A percentile compares a stretch with the other conserved stretches of the same genome.
Evolutionary conservation across 768 basidiomycete genomes (phyloP).

Genomic region (Boletus eberwhitei): DNA sequence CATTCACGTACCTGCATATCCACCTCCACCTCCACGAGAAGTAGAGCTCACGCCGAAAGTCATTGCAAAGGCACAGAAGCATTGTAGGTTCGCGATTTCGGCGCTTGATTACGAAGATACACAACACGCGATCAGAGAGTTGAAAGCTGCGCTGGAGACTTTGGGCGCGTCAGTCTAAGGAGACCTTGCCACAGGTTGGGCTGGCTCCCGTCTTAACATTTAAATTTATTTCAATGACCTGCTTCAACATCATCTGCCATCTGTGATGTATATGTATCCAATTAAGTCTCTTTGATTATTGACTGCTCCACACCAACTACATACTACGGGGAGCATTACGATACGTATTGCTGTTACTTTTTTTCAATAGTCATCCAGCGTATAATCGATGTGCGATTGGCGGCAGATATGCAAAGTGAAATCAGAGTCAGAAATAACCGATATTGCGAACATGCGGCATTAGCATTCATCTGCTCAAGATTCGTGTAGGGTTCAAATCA

Average conservation of each 20-base stretch:
- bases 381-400: neutral
- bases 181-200: neutral
- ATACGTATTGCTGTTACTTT: slow-evolving; percentile 1
- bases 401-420: neutral
- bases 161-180: slow-evolving; percentile 48
- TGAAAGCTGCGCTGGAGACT: slow-evolving; percentile 68
- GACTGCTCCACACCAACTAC: neutral
- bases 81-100: slow-evolving; percentile 89
- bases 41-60: slow-evolving; percentile 58
- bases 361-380: neutral
- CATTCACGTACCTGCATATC: slow-evolving; percentile 17
- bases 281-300: neutral
- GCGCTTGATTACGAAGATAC: slow-evolving; percentile 95
- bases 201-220: slow-evolving; percentile 1
- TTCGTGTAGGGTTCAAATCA: slow-evolving; percentile 20
- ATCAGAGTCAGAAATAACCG: neutral
- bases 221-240: slow-evolving; percentile 5
- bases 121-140: slow-evolving; percentile 80
- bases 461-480: neutral
- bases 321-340: neutral
- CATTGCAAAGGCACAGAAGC: slow-evolving; percentile 81
- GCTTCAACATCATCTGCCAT: neutral
- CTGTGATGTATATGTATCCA: neutral
- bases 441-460: neutral
- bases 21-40: slow-evolving; percentile 19